Evolutionary conservation across 768 basidiomycete species (phyloP), one percentile per base, ranked within the genome.

Genomic region (Cystofilobasidium capitatum): DNA sequence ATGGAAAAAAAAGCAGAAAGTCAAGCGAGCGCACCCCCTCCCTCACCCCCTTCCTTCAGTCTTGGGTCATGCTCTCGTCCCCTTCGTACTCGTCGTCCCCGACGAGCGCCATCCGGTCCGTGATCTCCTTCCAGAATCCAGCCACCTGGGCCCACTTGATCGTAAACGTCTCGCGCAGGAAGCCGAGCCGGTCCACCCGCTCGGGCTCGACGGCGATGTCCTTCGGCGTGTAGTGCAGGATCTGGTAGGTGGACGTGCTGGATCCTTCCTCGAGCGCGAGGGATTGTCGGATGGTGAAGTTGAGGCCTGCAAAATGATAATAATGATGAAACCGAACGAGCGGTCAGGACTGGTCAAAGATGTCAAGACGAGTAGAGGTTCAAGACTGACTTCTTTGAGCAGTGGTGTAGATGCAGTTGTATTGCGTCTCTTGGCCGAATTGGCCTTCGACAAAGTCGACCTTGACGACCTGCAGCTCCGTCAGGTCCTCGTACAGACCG

Each of bases 401-500:
- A 14, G 37, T 40, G 24, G 49, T 64, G 54, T 64, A 64, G 37
- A 64, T n/a, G 51, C 63, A 64, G 54, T 64, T 55, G 36, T 40
- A 64, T 24, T 64, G 49, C 5, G 63, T 51, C 39, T 64, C 63
- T 22, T 24, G 33, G 20, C 31, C 62, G n/a, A 24, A 47, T 9
- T 57, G 37, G 16, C 29, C 29, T 8, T 24, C 3, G 14, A 54
- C 36, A 24, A 55, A 33, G 26, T 57, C 37, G 39, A 64, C 39
- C 24, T 39, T 40, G 49, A 64, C 51, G n/a, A 64, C 63, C 26
- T 33, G 20, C 22, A 64, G 63, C 36, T 64, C 42, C 22, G 54
- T 55, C 36, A 64, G 63, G 26, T 64, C 63, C 63, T 64, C 63
- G 54, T 64, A 64, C 37, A 64, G 22, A 3, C 29, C 63, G 0